Base-by-base conservation (phyloP, 306 rosid genomes). In the Neltuma alba region DNA sequence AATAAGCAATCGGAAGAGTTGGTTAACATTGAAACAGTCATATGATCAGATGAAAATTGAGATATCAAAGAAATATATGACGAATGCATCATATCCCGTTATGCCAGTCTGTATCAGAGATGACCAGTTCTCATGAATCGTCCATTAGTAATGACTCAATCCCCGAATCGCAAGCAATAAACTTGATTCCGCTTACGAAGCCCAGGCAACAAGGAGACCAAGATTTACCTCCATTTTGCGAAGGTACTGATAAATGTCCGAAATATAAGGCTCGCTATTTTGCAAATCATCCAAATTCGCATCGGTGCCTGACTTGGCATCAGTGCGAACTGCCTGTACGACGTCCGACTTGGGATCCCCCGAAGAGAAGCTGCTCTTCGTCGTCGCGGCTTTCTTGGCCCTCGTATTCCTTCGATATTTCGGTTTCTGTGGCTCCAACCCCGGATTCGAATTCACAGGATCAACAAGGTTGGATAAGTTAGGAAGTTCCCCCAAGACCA, bases 171-270 rank as follows among this genome's bases (percentile, higher is more conserved):
- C 21, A 7, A 23, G 66, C 38, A 13, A 27, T 28, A 27, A 60
- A 60, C 66, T 60, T 14, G 21, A 36, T 61, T 31, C 67, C 67
- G 9, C 21, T 31, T 27, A 62, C 34, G 23, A 62, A 62, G 16
- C 2, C 18, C 68, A 62, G 23, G 11, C 40, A 41, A 41, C 25
- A 23, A 13, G 50, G 45, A n/a, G 27, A 42, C 14, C 34, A 33
- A 12, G 13, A 48, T 13, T 50, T 80, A 92, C 98, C 97, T 92
- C 98, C 55, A 90, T 75, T 25, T 52, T 30, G 34, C 82, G 90
- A 58, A 91, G 91, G 82, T 91, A 86, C 1, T 64, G 71, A 36
- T 77, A 41, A 34, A 94, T 87, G 14, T 87, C 96, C 1, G 89
- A 73, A 23, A 86, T 83, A 65, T 86, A 80, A 62, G 88, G 83